These are phyloP conservation scores for Termitomyces eurrhizus DNA, from an alignment of 768 basidiomycete genomes.

Conservation along the genomic window DNA sequence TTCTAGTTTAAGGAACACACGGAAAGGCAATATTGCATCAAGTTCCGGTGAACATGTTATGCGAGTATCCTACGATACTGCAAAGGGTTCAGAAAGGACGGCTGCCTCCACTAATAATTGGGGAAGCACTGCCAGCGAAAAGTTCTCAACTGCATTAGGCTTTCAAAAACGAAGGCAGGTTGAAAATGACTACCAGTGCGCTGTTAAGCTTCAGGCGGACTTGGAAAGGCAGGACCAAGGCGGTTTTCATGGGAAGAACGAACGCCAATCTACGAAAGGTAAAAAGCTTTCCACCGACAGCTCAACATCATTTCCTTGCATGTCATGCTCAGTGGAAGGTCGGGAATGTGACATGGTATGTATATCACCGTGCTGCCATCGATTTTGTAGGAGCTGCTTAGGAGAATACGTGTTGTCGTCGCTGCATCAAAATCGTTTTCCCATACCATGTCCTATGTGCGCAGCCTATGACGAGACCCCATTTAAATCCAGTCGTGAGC, in stretches of 20 bases:
- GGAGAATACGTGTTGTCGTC: constrained; percentile 36
- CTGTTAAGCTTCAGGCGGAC: neutral
- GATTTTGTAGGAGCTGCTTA: constrained; percentile 53
- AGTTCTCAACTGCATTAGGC: neutral
- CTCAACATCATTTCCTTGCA: constrained; percentile 42
- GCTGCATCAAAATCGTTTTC: constrained; percentile 51
- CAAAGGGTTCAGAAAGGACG: neutral
- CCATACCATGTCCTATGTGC: constrained; percentile 61
- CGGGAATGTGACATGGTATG: neutral
- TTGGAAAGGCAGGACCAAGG: neutral
- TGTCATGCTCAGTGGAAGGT: constrained; percentile 49
- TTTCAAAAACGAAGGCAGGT: neutral
- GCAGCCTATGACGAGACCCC: constrained; percentile 18
- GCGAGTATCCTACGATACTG: neutral
- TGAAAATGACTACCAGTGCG: neutral
- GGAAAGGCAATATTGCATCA: neutral
- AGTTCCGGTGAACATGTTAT: neutral
- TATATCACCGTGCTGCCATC: constrained; percentile 44
- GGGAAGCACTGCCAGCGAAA: neutral
- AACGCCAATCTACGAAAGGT: neutral
- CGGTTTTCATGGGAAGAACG: neutral
- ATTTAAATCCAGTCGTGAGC: constrained; percentile 14
- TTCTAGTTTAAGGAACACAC: neutral
- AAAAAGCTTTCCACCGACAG: constrained; percentile 4
- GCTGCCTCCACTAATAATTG: neutral